A percentile compares a stretch with the other conserved stretches of the same genome.
Conservation (phyloP, 2,329 filamentous ascomycete species). For the Pseudogymnoascus sp. region DNA sequence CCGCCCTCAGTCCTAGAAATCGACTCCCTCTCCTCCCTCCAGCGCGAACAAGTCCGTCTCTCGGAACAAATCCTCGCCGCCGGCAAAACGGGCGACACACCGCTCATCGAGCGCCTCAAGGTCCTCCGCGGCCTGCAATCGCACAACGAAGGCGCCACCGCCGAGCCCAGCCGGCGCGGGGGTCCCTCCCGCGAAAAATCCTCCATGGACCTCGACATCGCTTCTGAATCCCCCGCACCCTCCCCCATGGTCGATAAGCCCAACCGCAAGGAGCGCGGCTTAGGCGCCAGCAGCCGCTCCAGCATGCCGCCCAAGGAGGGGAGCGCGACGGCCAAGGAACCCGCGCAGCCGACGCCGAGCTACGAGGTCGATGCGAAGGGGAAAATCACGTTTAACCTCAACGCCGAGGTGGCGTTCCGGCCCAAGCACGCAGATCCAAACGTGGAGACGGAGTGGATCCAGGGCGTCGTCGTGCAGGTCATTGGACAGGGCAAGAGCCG, state of each 20-base stretch:
- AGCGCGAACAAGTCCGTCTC: slow-evolving; percentile 26
- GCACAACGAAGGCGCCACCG: slow-evolving; percentile 21
- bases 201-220: slow-evolving; percentile 26
- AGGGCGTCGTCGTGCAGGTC: slow-evolving; percentile 68
- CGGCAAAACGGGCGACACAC: slow-evolving; percentile 16
- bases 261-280: slow-evolving; percentile 19
- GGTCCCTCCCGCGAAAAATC: slow-evolving; percentile 20
- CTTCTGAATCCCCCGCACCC: slow-evolving; percentile 26
- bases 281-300: slow-evolving; percentile 20
- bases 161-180: slow-evolving; percentile 16
- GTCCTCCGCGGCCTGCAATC: slow-evolving; percentile 19
- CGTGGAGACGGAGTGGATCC: slow-evolving; percentile 57
- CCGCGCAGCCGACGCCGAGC: neutral
- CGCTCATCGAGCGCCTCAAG: slow-evolving; percentile 12
- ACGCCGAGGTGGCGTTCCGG: slow-evolving; percentile 59
- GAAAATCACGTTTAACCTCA: slow-evolving; percentile 50
- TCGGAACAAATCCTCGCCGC: slow-evolving; percentile 21
- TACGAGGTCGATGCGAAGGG: slow-evolving; percentile 23
- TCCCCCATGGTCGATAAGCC: slow-evolving; percentile 24
- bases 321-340: slow-evolving; percentile 11
- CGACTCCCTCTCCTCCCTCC: slow-evolving; percentile 20
- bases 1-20: slow-evolving; percentile 20
- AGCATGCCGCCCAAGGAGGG: slow-evolving; percentile 23
- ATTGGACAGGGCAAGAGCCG: slow-evolving; percentile 68
- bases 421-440: slow-evolving; percentile 41